phyloP scores from a whole-genome alignment of 306 rosid genomes.

The Cicer pinnatifidum region DNA sequence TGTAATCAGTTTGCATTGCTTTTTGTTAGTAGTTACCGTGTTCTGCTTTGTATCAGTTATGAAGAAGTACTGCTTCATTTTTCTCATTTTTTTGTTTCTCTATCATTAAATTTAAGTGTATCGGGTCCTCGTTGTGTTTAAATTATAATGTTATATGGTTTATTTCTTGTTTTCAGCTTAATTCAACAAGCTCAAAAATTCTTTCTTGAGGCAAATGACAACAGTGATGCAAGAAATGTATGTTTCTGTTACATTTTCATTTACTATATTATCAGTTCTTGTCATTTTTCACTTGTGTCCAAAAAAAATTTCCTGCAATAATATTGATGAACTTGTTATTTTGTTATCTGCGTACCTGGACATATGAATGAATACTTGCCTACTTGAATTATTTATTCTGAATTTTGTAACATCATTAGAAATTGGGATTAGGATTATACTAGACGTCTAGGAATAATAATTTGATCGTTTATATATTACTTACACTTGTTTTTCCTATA shows the following conservation, averaged over 20 bases:
- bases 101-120: slow-evolving; percentile 19
- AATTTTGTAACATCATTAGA: background rate
- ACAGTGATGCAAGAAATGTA: slow-evolving; percentile 85
- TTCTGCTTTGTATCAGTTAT: slow-evolving; percentile 21
- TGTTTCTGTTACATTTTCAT: slow-evolving; percentile 52
- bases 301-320: slow-evolving; percentile 35
- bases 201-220: slow-evolving; percentile 73
- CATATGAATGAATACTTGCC: slow-evolving; percentile 35
- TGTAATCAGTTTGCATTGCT: slow-evolving; percentile 33
- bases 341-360: slow-evolving; percentile 18
- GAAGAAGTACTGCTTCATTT: background rate
- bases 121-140: slow-evolving; percentile 30
- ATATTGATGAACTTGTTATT: slow-evolving; percentile 16
- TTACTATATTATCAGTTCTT: slow-evolving; percentile 29
- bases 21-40: background rate
- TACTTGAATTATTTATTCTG: background rate
- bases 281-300: slow-evolving; percentile 21
- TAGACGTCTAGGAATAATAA: background rate
- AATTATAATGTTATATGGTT: slow-evolving; percentile 40
- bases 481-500: slow-evolving; percentile 17
- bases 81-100: background rate
- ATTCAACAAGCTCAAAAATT: slow-evolving; percentile 88
- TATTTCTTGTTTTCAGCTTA: slow-evolving; percentile 68
- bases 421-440: slow-evolving; percentile 21
- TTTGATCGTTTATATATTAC: slow-evolving; percentile 25